Conservation (phyloP, 768 basidiomycete genomes). For the Crepidotus variabilis region DNA sequence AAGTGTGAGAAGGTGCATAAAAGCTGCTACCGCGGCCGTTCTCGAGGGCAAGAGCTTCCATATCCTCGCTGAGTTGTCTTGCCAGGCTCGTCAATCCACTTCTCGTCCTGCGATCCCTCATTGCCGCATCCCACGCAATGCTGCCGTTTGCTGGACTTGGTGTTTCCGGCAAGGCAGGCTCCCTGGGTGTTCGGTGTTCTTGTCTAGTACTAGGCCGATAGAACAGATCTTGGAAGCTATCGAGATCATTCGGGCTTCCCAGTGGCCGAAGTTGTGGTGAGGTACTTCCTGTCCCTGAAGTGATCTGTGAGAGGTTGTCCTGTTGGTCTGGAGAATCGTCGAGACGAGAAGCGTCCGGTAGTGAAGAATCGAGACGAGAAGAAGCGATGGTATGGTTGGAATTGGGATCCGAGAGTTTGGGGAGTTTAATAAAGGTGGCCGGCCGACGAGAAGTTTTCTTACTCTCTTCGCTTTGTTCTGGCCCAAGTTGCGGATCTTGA, state of each 20-base stretch:
- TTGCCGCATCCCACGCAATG: constrained; percentile 31
- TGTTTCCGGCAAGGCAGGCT: constrained; percentile 19
- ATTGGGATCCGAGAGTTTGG: constrained; percentile 4
- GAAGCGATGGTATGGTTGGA: constrained; percentile 18
- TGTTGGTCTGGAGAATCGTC: constrained; percentile 1
- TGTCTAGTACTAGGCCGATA: constrained; percentile 43
- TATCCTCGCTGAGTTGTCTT: constrained; percentile 47
- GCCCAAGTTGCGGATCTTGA: background rate
- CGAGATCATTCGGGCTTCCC: constrained; percentile 60
- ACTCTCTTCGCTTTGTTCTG: background rate
- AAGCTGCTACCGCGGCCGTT: constrained; percentile 24
- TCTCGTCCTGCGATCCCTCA: constrained; percentile 30
- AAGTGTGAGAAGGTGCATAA: constrained; percentile 21
- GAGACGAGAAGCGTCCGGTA: background rate
- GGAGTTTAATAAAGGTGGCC: background rate
- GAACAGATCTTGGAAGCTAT: constrained; percentile 74
- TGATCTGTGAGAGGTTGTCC: constrained; percentile 12
- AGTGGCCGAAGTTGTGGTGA: constrained; percentile 46
- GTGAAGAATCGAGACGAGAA: constrained; percentile 10
- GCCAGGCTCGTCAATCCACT: constrained; percentile 48
- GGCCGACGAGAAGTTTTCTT: constrained; percentile 13
- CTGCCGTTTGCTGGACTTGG: constrained; percentile 23
- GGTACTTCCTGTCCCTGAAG: constrained; percentile 20
- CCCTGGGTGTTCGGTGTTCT: constrained; percentile 13
- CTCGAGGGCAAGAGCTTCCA: constrained; percentile 36